phyloP scores from a whole-genome alignment of 2,329 filamentous ascomycete genomes.

The Monosporascus sp. region DNA sequence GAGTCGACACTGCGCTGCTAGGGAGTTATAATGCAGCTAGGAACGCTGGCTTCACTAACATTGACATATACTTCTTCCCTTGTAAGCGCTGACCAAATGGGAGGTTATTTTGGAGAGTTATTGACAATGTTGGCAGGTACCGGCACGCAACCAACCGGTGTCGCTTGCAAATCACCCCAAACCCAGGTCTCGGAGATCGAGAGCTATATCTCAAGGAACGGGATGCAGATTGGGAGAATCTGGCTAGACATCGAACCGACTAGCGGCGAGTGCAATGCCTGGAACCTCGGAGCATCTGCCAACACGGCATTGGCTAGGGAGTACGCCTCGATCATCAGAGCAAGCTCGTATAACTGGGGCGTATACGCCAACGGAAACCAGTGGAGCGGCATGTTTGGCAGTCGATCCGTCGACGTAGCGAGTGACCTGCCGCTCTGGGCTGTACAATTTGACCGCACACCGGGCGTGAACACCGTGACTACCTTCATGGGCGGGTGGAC shows the following conservation, averaged over 20 bases:
- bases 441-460: background rate
- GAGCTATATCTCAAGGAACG: background rate
- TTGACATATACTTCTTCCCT: background rate
- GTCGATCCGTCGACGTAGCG: background rate
- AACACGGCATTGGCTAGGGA: background rate
- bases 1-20: background rate
- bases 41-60: background rate
- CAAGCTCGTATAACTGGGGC: background rate
- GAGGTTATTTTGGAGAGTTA: background rate
- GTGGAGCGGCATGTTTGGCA: background rate
- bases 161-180: background rate
- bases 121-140: background rate
- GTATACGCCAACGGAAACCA: background rate
- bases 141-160: background rate
- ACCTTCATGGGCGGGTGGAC: background rate
- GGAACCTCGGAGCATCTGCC: background rate
- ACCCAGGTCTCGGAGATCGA: background rate
- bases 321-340: background rate
- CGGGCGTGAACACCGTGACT: background rate
- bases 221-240: background rate
- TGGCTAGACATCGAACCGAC: background rate
- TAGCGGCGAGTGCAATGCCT: background rate
- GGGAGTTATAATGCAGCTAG: background rate
- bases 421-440: background rate
- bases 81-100: background rate